Base-by-base conservation (phyloP, 495 filamentous ascomycete species). In the Penicillium roqueforti region DNA sequence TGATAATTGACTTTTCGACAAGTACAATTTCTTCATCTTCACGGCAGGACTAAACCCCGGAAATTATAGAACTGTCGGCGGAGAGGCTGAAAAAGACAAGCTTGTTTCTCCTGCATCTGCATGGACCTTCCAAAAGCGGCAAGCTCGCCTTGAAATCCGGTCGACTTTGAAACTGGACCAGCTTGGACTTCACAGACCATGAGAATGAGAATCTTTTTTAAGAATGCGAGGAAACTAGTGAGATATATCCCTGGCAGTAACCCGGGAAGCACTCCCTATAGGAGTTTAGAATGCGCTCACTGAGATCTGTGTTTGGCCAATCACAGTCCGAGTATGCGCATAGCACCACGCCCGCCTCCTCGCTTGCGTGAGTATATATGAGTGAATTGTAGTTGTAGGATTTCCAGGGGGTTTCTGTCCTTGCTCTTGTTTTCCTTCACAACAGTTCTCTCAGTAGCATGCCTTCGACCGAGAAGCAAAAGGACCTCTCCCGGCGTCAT, bases 261-360 rank as follows among this genome's bases (percentile, higher is more conserved):
- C n/a, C 6, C 56, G 57, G 53, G 18, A 58, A 41, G 28, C 23
- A 49, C 43, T 61, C 56, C 63, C 58, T 54, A 53, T 47, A 53
- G 52, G 25, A 59, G 58, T 23, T 48, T 56, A 58, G 51, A 59
- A 28, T 44, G 58, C 47, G 42, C 45, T 37, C 47, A 50, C 39
- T 61, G 63, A 67, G 63, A 53, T 54, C 49, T 58, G 64, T 67
- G 47, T 50, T 63, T 47, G 29, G 41, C 63, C 63, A 64, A 67
- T 64, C 51, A 64, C 54, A 47, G 42, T 9, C 3, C 45, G 53
- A 39, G 9, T 13, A 48, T 31, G 11, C 20, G 6, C 28, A 25
- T 47, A 29, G 36, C 47, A 48, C 47, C 42, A 54, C 54, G 47
- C 20, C 43, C 19, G 48, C 37, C 47, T 45, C 47, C 42, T 52